Evolutionary conservation across 2,329 filamentous ascomycete genomes (phyloP).

Genomic region (Fusarium pseudonygamai): DNA sequence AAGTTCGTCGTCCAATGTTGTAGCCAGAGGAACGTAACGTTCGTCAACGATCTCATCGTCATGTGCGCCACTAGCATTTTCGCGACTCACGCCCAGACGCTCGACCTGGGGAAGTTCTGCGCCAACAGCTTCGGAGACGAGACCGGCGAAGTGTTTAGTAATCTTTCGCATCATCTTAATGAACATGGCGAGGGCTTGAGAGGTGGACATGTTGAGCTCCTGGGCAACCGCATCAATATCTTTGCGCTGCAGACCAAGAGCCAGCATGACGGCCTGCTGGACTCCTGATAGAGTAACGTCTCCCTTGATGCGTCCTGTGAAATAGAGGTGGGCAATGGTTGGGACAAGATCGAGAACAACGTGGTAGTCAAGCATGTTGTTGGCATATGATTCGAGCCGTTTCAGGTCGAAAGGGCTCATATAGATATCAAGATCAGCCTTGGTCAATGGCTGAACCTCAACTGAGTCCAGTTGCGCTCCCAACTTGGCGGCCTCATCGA

Average conservation of each 20-base stretch:
- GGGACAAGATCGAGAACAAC: constrained; percentile 95
- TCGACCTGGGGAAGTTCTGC: constrained; percentile 69
- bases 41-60: constrained; percentile 74
- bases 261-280: constrained; percentile 88
- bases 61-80: constrained; percentile 70
- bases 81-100: constrained; percentile 66
- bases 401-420: constrained; percentile 95
- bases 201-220: constrained; percentile 77
- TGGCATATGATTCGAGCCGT: constrained; percentile 92
- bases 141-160: constrained; percentile 76
- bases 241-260: constrained; percentile 90
- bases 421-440: constrained; percentile 77
- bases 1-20: constrained; percentile 81
- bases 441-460: constrained; percentile 68
- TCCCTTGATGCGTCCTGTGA: constrained; percentile 76
- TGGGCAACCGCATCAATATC: constrained; percentile 81
- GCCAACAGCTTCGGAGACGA: constrained; percentile 79
- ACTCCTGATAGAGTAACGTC: constrained; percentile 79
- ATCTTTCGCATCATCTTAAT: constrained; percentile 95
- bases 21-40: constrained; percentile 75
- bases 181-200: constrained; percentile 94
- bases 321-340: constrained; percentile 83
- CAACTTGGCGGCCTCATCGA: constrained; percentile 83
- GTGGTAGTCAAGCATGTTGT: constrained; percentile 97
- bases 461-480: constrained; percentile 72